Percentiles rank a stretch among this genome's conserved stretches.
phyloP scores from a whole-genome alignment of 495 filamentous ascomycete genomes.

The Talaromyces borbonicus region DNA sequence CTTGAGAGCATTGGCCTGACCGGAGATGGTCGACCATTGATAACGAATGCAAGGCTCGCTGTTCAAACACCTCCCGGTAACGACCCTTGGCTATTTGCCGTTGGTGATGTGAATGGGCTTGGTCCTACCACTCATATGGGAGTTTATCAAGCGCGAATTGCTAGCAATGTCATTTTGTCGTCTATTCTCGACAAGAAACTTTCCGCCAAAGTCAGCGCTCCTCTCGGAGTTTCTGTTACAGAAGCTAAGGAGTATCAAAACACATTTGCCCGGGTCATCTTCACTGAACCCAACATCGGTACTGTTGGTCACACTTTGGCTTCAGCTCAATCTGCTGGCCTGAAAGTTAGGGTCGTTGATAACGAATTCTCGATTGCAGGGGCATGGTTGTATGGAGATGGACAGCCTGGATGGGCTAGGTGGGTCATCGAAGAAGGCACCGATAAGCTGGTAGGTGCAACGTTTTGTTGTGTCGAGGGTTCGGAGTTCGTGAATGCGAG shows the following conservation, averaged over 20 bases:
- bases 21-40: neutral
- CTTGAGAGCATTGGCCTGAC: neutral
- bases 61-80: neutral
- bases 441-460: neutral
- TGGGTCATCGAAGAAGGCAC: neutral
- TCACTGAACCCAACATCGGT: slow-evolving; percentile 1
- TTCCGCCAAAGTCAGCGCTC: neutral
- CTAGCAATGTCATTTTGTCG: slow-evolving; percentile 1
- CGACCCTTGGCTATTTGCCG: neutral
- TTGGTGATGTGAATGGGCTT: neutral
- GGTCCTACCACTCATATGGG: neutral
- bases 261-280: neutral
- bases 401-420: neutral
- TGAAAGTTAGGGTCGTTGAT: neutral
- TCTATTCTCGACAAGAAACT: neutral
- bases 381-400: neutral
- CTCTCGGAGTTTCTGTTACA: neutral
- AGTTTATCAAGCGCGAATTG: neutral
- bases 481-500: neutral
- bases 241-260: neutral
- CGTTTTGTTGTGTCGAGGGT: slow-evolving; percentile 1
- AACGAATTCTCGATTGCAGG: neutral
- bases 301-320: neutral
- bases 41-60: neutral
- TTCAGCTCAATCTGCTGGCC: neutral